Percentiles rank a stretch among this genome's conserved stretches.
These are phyloP conservation scores for Amanita pallidorosea DNA, from an alignment of 768 basidiomycete genomes.

Conservation along the genomic window DNA sequence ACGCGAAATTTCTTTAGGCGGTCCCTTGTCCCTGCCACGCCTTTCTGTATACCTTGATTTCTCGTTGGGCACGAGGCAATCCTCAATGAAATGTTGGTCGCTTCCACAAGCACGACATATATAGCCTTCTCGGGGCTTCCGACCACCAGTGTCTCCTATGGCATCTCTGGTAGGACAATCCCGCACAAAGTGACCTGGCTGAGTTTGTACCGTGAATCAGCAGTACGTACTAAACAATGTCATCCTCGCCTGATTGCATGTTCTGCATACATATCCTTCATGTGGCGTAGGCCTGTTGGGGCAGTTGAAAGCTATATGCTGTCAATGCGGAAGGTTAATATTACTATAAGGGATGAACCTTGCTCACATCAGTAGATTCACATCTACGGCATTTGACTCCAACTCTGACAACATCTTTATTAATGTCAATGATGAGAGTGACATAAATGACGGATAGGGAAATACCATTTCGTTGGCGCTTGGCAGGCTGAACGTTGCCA, in stretches of 20 bases:
- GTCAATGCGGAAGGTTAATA: background rate
- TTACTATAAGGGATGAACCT: background rate
- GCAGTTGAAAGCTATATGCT: slow-evolving; percentile 75
- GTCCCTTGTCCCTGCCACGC: slow-evolving; percentile 38
- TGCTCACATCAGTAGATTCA: slow-evolving; percentile 58
- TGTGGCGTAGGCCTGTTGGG: slow-evolving; percentile 68
- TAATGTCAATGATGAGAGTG: slow-evolving; percentile 11
- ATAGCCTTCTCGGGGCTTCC: slow-evolving; percentile 77
- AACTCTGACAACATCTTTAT: slow-evolving; percentile 30
- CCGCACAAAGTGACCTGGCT: slow-evolving; percentile 79
- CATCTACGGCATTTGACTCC: slow-evolving; percentile 76
- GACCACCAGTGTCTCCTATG: slow-evolving; percentile 73
- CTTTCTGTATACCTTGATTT: slow-evolving; percentile 24
- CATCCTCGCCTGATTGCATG: slow-evolving; percentile 57
- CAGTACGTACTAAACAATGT: slow-evolving; percentile 5
- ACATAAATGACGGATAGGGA: background rate
- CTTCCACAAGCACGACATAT: slow-evolving; percentile 88
- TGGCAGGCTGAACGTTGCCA: slow-evolving; percentile 50
- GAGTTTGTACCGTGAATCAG: background rate
- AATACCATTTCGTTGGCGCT: slow-evolving; percentile 45
- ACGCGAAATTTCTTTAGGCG: slow-evolving; percentile 76
- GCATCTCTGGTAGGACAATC: slow-evolving; percentile 80
- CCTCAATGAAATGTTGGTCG: slow-evolving; percentile 75
- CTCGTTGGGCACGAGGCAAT: slow-evolving; percentile 68
- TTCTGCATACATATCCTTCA: slow-evolving; percentile 79